phyloP scores from a whole-genome alignment of 352 stramenopile genomes.

The Achlya hypogyna region DNA sequence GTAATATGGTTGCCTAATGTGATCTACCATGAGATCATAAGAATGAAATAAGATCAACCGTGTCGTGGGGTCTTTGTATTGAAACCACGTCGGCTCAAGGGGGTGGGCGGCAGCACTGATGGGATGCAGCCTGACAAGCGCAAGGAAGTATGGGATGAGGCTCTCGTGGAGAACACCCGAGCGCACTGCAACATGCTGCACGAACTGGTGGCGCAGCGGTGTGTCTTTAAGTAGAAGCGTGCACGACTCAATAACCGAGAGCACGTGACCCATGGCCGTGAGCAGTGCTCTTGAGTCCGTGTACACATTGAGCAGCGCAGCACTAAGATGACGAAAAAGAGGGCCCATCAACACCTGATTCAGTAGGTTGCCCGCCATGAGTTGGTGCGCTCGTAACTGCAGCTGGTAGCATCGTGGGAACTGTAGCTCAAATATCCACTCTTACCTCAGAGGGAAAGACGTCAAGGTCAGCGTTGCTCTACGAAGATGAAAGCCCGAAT shows the following conservation, averaged over 20 bases:
- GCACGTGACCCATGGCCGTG: background rate
- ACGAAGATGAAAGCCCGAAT: background rate
- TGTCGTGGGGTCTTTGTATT: background rate
- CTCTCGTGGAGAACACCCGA: background rate
- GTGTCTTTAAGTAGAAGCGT: background rate
- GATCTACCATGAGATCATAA: background rate
- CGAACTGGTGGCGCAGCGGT: background rate
- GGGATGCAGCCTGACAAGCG: background rate
- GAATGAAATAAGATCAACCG: background rate
- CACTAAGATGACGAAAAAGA: background rate
- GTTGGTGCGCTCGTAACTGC: background rate
- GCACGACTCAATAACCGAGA: background rate
- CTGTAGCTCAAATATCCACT: background rate
- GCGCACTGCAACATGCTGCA: background rate
- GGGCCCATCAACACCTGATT: background rate
- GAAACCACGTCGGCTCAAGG: background rate
- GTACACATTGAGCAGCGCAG: background rate
- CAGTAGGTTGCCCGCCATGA: background rate
- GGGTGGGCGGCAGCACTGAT: background rate
- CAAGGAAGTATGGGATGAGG: background rate
- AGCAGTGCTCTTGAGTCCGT: background rate
- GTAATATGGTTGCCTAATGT: background rate
- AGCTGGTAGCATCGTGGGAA: background rate
- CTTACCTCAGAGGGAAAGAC: background rate
- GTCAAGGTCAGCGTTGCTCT: background rate